Conservation (phyloP, 2,329 filamentous ascomycete species). For the Thelonectria blattea region DNA sequence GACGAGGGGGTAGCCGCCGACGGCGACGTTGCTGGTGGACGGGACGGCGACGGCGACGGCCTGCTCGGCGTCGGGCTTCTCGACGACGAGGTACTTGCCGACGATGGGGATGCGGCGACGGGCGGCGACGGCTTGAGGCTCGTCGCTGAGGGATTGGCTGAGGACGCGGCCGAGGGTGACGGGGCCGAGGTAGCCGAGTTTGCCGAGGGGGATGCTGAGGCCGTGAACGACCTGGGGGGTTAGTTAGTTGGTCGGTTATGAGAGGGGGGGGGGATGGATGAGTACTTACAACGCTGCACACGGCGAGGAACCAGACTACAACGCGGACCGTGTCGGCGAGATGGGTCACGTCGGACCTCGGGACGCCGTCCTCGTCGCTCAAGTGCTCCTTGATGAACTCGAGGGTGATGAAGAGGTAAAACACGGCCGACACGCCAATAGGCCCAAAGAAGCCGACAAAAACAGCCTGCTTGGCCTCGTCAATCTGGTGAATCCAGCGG, state of each 20-base stretch:
- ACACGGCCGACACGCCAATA: slow-evolving; percentile 88
- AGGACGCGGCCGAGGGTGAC: slow-evolving; percentile 57
- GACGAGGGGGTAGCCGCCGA: slow-evolving; percentile 19
- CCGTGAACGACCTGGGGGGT: slow-evolving; percentile 70
- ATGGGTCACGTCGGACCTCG: slow-evolving; percentile 68
- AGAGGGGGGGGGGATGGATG: accelerated
- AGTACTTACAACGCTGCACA: slow-evolving; percentile 78
- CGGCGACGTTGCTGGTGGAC: no score
- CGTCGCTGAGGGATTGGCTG: slow-evolving; percentile 34
- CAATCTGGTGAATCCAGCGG: slow-evolving; percentile 79
- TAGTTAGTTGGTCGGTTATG: accelerated
- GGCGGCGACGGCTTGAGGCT: slow-evolving; percentile 4
- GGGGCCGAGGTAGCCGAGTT: slow-evolving; percentile 68
- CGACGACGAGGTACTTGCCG: slow-evolving; percentile 21
- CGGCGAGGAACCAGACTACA: slow-evolving; percentile 84
- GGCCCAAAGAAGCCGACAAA: slow-evolving; percentile 95
- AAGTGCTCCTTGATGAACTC: slow-evolving; percentile 69
- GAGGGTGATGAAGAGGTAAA: slow-evolving; percentile 82
- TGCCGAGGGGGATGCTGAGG: slow-evolving; percentile 78
- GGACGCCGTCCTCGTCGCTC: slow-evolving; percentile 61
- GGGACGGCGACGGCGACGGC: no score
- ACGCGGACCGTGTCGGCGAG: slow-evolving; percentile 71
- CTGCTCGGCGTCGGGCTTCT: neutral
- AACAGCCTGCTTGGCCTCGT: slow-evolving; percentile 73
- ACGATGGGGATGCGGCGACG: slow-evolving; percentile 31